Conservation (phyloP, 1,284 basidiomycete genomes). For the Irpex sp. region DNA sequence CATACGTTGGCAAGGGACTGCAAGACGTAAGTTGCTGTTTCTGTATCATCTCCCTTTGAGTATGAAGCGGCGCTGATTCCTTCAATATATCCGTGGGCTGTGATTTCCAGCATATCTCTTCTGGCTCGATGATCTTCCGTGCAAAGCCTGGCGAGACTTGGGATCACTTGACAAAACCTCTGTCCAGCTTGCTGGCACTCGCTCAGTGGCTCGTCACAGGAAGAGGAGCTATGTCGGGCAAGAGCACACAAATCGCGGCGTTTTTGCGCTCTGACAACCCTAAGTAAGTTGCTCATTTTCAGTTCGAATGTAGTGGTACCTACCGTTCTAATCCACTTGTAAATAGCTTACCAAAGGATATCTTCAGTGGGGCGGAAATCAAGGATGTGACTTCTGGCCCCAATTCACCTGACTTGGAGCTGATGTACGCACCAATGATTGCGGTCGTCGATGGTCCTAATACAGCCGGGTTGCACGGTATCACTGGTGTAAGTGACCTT, state of each 20-base stretch:
- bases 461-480: neutral
- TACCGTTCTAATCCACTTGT: neutral
- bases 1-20: conserved; percentile 74
- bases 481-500: neutral
- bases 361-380: neutral
- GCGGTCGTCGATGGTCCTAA: neutral
- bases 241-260: neutral
- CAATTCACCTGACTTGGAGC: neutral
- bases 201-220: neutral
- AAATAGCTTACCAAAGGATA: neutral
- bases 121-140: neutral
- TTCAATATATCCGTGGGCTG: neutral
- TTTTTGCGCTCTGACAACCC: neutral
- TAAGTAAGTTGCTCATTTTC: neutral
- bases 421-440: neutral
- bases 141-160: neutral
- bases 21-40: conserved; percentile 49
- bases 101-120: neutral
- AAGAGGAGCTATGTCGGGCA: neutral
- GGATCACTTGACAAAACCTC: neutral
- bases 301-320: too few species aligned
- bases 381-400: neutral
- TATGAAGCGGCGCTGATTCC: conserved; percentile 16
- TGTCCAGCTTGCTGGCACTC: neutral
- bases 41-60: conserved; percentile 1